Base-by-base conservation (phyloP, 2,329 filamentous ascomycete species). In the Clarireedia hainanense region DNA sequence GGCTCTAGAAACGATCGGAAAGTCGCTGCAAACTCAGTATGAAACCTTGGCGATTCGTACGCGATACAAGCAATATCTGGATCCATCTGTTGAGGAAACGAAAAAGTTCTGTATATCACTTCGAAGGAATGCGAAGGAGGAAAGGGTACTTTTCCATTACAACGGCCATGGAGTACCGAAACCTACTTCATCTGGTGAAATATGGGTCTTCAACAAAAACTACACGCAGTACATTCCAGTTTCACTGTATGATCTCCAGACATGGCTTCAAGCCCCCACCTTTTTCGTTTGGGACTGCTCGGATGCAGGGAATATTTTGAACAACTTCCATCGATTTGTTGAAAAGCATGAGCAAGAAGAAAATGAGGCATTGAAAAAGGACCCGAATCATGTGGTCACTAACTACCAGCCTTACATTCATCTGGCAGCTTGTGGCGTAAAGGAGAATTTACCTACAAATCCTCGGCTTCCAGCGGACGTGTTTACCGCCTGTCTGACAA, bases 161-260 rank as follows among this genome's bases (percentile, higher is more conserved):
- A 99, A 99, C 66, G 94, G 94, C 15, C 94, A 99, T 70, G 94
- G 94, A 47, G 94, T 99, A 10, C 94, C 94, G 1, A 90, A 96
- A 67, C 94, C 94, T 3, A 99, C 94, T 0, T 84, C 88, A 3
- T 96, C 92, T 4, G 94, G 94, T 14, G 94, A 99, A 71, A 95
- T 99, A 20, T 99, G 94, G 94, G 95, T 97, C 5, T 99, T 99
- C 72, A 99, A 99, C 73, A 92, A 94, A 65, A 97, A 90, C 63
- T 99, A 96, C 70, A 99, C 94, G 0, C 94, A 99, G 72, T 99
- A 99, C 69, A 99, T 99, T 43, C 94, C 94, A 0, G 89, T 99
- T 45, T 96, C 92, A 1, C 76, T 99, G 7, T 96, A 95, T 67
- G 94, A 99, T 68, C 75, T 99, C 46, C 92, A 97, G 71, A 86